phyloP scores from a whole-genome alignment of 306 rosid species.

The Prunus mongolica region DNA sequence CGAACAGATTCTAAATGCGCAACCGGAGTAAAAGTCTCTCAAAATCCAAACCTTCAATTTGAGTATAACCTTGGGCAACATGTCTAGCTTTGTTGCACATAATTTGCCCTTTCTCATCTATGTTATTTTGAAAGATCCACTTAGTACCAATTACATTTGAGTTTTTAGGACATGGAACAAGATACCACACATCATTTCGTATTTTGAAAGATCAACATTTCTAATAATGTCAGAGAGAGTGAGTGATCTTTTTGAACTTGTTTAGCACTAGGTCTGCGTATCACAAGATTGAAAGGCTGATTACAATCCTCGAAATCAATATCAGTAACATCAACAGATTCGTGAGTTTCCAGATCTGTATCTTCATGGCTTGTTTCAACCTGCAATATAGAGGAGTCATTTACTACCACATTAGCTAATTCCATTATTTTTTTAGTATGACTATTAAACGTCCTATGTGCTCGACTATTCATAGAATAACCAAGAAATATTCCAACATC shows the following conservation, averaged over 20 bases:
- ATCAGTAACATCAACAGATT: too few relatives aligned
- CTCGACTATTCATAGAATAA: not conserved
- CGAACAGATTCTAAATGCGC: not conserved
- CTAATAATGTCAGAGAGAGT: not conserved
- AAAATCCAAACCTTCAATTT: not conserved
- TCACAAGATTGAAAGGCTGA: too few relatives aligned
- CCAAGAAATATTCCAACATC: constrained; percentile 1
- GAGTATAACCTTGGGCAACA: not conserved
- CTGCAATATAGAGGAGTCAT: not conserved
- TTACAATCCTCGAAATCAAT: too few relatives aligned
- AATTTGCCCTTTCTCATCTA: not conserved
- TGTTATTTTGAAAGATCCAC: not conserved
- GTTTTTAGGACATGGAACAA: not conserved
- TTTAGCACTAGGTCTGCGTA: not conserved
- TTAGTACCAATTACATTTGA: not conserved
- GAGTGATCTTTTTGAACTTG: not conserved
- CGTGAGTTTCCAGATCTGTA: too few relatives aligned
- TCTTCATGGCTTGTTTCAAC: not conserved
- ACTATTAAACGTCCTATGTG: not conserved
- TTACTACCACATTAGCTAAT: not conserved
- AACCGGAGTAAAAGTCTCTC: not conserved
- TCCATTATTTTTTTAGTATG: not conserved
- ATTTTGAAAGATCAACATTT: not conserved
- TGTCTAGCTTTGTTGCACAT: not conserved
- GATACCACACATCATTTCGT: not conserved